These are phyloP conservation scores for Leccinum barrowsii DNA, from an alignment of 768 basidiomycete species.

Conservation along the genomic window DNA sequence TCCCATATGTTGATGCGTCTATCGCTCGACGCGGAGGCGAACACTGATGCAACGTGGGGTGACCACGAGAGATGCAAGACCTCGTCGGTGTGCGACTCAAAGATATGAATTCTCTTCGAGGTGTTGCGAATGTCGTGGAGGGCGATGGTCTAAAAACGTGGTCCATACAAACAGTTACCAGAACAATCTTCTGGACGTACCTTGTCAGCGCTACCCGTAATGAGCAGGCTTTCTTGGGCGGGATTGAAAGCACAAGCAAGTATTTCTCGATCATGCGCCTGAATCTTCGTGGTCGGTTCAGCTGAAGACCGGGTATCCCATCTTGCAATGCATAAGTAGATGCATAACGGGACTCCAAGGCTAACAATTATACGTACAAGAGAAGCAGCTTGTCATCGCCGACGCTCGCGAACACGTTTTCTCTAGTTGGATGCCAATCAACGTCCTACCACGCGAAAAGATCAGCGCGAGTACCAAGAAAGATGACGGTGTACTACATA, in stretches of 20 bases:
- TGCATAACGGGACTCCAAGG: not conserved
- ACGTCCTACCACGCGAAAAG: slow-evolving; percentile 63
- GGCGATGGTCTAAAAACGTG: slow-evolving; percentile 62
- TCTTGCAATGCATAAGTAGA: slow-evolving; percentile 37
- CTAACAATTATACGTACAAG: slow-evolving; percentile 54
- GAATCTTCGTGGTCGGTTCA: slow-evolving; percentile 66
- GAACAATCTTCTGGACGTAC: slow-evolving; percentile 36
- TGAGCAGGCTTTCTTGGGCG: slow-evolving; percentile 66
- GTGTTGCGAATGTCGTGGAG: slow-evolving; percentile 83
- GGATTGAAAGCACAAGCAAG: slow-evolving; percentile 90
- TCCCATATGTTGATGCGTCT: slow-evolving; percentile 96
- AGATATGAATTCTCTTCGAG: slow-evolving; percentile 79
- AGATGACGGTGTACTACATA: slow-evolving; percentile 36
- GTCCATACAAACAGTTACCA: not conserved
- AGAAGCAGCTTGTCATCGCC: slow-evolving; percentile 94
- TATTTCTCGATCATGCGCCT: slow-evolving; percentile 90
- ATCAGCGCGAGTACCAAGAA: not conserved
- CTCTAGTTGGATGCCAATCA: slow-evolving; percentile 86
- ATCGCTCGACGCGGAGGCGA: slow-evolving; percentile 93
- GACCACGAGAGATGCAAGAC: slow-evolving; percentile 96
- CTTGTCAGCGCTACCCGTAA: slow-evolving; percentile 95
- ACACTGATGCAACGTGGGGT: slow-evolving; percentile 85
- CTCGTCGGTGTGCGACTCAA: slow-evolving; percentile 92
- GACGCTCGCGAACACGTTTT: slow-evolving; percentile 88
- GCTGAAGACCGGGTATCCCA: slow-evolving; percentile 86